A percentile compares a stretch with the other conserved stretches of the same genome.
Conservation (phyloP, 352 stramenopile genomes). For the Peronospora farinosa region DNA sequence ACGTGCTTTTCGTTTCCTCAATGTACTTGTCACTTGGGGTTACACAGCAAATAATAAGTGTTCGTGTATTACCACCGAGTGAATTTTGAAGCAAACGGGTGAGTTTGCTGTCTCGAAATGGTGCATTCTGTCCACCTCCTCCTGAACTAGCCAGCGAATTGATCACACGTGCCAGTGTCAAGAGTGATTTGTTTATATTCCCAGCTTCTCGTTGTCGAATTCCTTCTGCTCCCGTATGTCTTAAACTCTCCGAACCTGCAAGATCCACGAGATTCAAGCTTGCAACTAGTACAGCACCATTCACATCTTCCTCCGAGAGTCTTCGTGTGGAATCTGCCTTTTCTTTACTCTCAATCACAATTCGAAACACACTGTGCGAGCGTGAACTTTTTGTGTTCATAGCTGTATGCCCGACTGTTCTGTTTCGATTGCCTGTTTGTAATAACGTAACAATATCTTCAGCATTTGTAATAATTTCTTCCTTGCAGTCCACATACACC, state of each 20-base stretch:
- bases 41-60: conserved; percentile 86
- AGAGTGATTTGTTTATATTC: conserved; percentile 96
- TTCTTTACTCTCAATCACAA: conserved; percentile 80
- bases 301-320: conserved; percentile 61
- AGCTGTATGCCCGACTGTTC: conserved; percentile 57
- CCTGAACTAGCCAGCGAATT: conserved; percentile 51
- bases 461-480: conserved; percentile 89
- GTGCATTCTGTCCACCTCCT: conserved; percentile 38
- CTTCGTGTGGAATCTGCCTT: conserved; percentile 40
- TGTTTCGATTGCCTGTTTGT: conserved; percentile 55
- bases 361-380: conserved; percentile 79
- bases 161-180: conserved; percentile 94
- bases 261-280: conserved; percentile 97
- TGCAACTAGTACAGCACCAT: conserved; percentile 87
- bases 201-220: conserved; percentile 92
- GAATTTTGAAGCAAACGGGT: conserved; percentile 89
- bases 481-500: conserved; percentile 95
- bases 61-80: conserved; percentile 87
- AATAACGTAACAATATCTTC: conserved; percentile 57
- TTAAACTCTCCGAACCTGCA: conserved; percentile 94
- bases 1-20: conserved; percentile 84
- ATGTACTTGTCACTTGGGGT: conserved; percentile 66
- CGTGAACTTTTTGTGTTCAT: conserved; percentile 82
- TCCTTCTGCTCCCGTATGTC: conserved; percentile 92
- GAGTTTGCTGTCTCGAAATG: conserved; percentile 88